Evolutionary conservation across 139 green algal species (phyloP), one percentile per base, ranked within the genome.

Genomic region (Haematococcus lacustris): DNA sequence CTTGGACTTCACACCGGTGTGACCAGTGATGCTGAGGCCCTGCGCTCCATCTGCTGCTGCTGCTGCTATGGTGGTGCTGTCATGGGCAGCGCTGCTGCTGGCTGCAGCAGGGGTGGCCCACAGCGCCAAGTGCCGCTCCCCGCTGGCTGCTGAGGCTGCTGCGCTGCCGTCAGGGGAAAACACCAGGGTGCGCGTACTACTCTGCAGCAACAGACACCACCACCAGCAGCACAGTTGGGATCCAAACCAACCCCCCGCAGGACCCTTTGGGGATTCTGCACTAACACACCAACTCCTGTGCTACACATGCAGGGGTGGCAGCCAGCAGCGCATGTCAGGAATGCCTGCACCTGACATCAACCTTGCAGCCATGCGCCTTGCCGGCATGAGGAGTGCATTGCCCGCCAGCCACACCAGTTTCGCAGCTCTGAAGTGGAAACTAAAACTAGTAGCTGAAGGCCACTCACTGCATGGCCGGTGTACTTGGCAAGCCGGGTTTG

Each of bases 391-490:
- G 6, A 32, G 6, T 32, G 28, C 17, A 37, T 66, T 32, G 6
- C 26, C 13, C 30, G 59, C 21, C 28, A 25, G 26, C 6, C 26
- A 66, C 25, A 66, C 30, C 17, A 38, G 13, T n/a, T 13, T 34
- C 6, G 59, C 26, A 66, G 59, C 28, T 38, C 28, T 66, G 59
- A 32, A 66, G 21, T 35, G 59, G 30, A 13, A 66, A 34, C 17
- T n/a, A 34, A 13, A 38, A 17, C 23, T 37, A 66, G 6, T 17
- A 13, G 25, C 59, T 66, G 43, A 28, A 69, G 13, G 5, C 9
- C 5, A 0, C 83, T 75, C 73, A 93, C 86, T 68, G 85, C 68
- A 71, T 93, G 88, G 21, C 87, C 88, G 0, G 85, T 83, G 68
- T 86, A 87, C 74, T 90, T 91, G 25, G 63, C 68, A 0, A 78